Evolutionary conservation across 2,329 filamentous ascomycete genomes (phyloP), one percentile per base, ranked within the genome.

Genomic region (Xylaria multiplex): DNA sequence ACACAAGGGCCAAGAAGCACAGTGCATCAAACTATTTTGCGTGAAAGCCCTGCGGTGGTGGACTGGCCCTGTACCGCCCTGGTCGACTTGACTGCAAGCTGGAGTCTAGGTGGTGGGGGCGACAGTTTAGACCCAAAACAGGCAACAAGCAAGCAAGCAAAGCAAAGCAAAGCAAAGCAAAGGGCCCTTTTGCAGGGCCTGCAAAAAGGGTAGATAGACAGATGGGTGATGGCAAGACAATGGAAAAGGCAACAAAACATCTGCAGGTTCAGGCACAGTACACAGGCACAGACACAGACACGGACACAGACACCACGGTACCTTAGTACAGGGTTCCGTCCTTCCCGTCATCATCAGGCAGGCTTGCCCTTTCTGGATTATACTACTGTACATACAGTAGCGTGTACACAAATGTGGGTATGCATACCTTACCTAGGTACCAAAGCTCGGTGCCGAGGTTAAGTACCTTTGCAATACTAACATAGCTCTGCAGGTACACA

Each of bases 71-170:
- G 35, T 37, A 37, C 35, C 49, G 49, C 50, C 55, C 43, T 46
- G 43, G n/a, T 14, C 11, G 22, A 27, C 24, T 6, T 24, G 35
- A 43, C 37, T 22, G 9, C 19, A 13, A 27, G 24, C 30, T 49
- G 63, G n/a, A n/a, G n/a, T n/a, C n/a, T 30, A 43, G 53, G 14
- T 54, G 24, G 30, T 62, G 58, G 63, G 63, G 58, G 63, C 58
- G 16, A 45, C 37, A 42, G 50, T 40, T 59, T 49, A 50, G 52
- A 46, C 40, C 57, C 57, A 55, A 59, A 46, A 53, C 45, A 57
- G 61, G 46, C 46, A 48, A n/a, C 27, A 42, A 14, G 32, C 48
- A 53, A n/a, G n/a, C n/a, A 35, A 35, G 32, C 32, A 35, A 27
- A 27, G 27, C 35, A 9, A 37, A 37, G 35, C 35, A 9, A 37